Conservation (phyloP, 2,329 filamentous ascomycete genomes). For the Ceratocystis diversiconidia region DNA sequence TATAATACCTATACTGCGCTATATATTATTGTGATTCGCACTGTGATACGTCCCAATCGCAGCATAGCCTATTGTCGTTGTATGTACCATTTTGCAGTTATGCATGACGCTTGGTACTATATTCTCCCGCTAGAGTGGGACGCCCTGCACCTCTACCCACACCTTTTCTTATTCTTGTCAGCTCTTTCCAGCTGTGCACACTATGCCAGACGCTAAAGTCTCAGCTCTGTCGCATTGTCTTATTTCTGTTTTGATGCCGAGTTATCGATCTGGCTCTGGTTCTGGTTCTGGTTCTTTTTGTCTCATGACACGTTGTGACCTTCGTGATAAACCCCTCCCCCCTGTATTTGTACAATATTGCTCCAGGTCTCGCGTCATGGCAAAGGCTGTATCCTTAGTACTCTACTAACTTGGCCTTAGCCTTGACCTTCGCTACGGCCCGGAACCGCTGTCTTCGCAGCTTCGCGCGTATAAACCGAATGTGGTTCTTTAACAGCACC, state of each 20-base stretch:
- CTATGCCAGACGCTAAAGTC: no score
- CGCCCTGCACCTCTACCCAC: no score
- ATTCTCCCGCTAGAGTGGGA: no score
- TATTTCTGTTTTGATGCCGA: background rate
- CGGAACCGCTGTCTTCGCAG: constrained; percentile 9
- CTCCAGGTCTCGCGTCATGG: no score
- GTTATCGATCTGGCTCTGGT: background rate
- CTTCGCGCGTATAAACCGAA: background rate
- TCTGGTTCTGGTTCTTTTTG: background rate
- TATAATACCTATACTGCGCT: no score
- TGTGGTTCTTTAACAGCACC: constrained; percentile 15
- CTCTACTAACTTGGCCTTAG: background rate
- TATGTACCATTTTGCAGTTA: no score
- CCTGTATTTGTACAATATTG: background rate
- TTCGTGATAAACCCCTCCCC: background rate
- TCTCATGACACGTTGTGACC: background rate
- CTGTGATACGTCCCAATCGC: no score
- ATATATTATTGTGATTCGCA: no score
- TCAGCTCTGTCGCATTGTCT: background rate
- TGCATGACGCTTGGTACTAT: no score
- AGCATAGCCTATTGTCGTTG: no score
- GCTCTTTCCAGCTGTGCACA: no score
- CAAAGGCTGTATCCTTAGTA: background rate
- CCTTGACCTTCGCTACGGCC: background rate
- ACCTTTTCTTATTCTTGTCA: no score